These are phyloP conservation scores for Candida pseudofarinosa DNA, from an alignment of 805 yeast genomes.

Conservation along the genomic window DNA sequence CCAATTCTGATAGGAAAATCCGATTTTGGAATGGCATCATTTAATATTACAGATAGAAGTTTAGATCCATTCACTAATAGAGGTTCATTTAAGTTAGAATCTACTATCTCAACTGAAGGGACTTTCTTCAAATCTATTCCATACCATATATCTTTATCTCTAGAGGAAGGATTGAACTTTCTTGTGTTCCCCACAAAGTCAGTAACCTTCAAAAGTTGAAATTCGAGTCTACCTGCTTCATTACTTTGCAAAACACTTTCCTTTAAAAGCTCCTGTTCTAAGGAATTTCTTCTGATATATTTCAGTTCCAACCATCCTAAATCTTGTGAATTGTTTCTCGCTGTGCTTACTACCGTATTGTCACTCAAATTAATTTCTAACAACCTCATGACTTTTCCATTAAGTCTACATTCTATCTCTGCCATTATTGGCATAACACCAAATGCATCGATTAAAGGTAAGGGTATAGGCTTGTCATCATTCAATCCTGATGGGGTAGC, in stretches of 20 bases:
- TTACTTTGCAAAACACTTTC: conserved; percentile 19
- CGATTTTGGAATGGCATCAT: conserved; percentile 15
- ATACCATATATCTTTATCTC: conserved; percentile 32
- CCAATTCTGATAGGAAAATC: conserved; percentile 49
- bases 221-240: conserved; percentile 24
- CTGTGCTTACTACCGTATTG: conserved; percentile 4
- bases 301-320: conserved; percentile 17
- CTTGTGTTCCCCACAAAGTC: conserved; percentile 32
- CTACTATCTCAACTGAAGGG: conserved; percentile 19
- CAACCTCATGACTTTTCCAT: conserved; percentile 19
- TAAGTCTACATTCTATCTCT: conserved; percentile 21
- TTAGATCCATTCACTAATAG: conserved; percentile 20
- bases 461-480: conserved; percentile 37
- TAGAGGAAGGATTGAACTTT: conserved; percentile 34
- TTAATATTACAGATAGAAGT: conserved; percentile 5
- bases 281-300: conserved; percentile 24
- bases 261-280: conserved; percentile 33
- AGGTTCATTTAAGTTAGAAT: conserved; percentile 15
- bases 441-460: conserved; percentile 48
- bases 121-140: conserved; percentile 17
- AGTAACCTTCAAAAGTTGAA: conserved; percentile 28
- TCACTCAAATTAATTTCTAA: conserved; percentile 21
- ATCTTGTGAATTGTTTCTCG: conserved; percentile 21
- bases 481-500: conserved; percentile 22
- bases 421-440: conserved; percentile 71